phyloP scores from a whole-genome alignment of 2,329 filamentous ascomycete genomes.

The Phyllosticta citriasiana region DNA sequence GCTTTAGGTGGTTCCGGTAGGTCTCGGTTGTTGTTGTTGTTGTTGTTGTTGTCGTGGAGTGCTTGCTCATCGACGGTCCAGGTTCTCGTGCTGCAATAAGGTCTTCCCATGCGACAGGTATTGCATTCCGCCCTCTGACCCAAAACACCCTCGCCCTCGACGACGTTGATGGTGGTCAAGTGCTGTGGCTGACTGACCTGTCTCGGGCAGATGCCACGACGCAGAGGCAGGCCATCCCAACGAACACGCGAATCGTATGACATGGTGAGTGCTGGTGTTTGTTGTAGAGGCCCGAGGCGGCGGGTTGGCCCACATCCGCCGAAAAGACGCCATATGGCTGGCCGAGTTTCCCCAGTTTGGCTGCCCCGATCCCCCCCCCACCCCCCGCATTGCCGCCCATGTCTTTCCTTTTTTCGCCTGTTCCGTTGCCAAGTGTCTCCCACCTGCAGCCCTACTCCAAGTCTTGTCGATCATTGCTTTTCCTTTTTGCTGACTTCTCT shows the following conservation, averaged over 20 bases:
- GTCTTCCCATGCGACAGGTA: conserved; percentile 49
- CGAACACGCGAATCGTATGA: conserved; percentile 77
- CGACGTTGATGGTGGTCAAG: conserved; percentile 33
- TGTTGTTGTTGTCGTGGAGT: background rate
- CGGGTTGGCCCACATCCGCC: background rate
- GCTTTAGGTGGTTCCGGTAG: conserved; percentile 47
- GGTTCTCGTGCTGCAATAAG: conserved; percentile 47
- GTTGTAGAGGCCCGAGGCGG: background rate
- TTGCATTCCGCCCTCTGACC: background rate
- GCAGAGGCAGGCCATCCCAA: conserved; percentile 58
- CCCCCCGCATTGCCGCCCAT: background rate
- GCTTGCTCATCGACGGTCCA: conserved; percentile 14
- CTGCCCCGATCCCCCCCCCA: background rate
- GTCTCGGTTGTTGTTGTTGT: conserved; percentile 3
- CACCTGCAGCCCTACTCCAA: conserved; percentile 8
- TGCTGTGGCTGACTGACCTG: background rate
- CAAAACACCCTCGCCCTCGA: conserved; percentile 16
- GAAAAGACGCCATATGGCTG: background rate
- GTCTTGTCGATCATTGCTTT: conserved; percentile 5
- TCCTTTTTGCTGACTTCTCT: conserved; percentile 5
- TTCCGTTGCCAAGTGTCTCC: background rate
- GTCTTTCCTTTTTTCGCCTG: background rate
- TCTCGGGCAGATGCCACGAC: conserved; percentile 55
- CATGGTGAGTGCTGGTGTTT: conserved; percentile 44
- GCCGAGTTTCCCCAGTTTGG: background rate